Percentiles rank a stretch among this genome's conserved stretches.
Evolutionary conservation across 345 rosid species (phyloP).

Genomic region (Citrus reticulata): DNA sequence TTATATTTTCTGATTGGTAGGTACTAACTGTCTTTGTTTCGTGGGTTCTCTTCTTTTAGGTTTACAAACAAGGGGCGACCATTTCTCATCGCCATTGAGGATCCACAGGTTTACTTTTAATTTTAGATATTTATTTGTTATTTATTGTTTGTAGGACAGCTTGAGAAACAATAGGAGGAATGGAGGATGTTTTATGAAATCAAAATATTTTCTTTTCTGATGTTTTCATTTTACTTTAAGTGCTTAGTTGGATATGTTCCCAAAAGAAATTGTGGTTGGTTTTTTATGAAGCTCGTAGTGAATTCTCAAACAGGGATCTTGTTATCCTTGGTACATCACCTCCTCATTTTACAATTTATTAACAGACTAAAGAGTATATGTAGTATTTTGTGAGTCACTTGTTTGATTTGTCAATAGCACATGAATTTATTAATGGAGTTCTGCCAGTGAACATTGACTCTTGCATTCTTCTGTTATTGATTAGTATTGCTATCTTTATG

Average conservation of each 20-base stretch:
- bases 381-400: not conserved
- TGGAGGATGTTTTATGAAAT: not conserved
- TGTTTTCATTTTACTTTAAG: not conserved
- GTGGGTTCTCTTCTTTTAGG: conserved; percentile 30
- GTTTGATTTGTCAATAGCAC: not conserved
- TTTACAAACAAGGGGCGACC: conserved; percentile 58
- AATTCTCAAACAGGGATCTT: not conserved
- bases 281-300: not conserved
- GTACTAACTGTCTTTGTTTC: conserved; percentile 5
- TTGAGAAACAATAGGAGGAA: conserved; percentile 4
- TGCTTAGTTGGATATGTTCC: not conserved
- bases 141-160: not conserved
- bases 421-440: no score
- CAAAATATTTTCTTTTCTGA: not conserved
- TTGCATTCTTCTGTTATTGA: no score
- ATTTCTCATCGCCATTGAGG: conserved; percentile 83
- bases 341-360: not conserved
- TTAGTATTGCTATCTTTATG: not conserved
- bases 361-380: not conserved
- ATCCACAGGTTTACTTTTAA: conserved; percentile 72
- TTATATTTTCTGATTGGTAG: not conserved
- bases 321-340: not conserved
- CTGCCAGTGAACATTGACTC: no score
- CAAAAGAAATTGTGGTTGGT: no score
- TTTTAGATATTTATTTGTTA: not conserved